Evolutionary conservation across 2,329 filamentous ascomycete genomes (phyloP), one percentile per base, ranked within the genome.

Genomic region (Lecanoromycetidae sp.): DNA sequence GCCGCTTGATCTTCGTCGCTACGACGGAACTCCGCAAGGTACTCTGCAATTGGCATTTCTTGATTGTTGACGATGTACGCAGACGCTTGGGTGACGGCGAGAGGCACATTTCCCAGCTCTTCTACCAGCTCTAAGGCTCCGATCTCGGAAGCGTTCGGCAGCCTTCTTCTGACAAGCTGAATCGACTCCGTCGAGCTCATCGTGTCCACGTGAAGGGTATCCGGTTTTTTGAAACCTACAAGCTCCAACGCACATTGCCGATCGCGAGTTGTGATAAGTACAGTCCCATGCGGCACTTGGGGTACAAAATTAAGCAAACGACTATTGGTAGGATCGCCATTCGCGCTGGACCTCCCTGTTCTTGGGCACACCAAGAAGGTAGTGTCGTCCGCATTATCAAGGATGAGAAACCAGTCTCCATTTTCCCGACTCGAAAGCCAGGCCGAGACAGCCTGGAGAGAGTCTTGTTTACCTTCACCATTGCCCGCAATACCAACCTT

Each of bases 211-310:
- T 47, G 8, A 4, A 61, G 35, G 3, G 32, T 44, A 5, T n/a
- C 40, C 50, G 4, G 51, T 54, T 5, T n/a, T n/a, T n/a, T n/a
- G n/a, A n/a, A n/a, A n/a, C n/a, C n/a, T n/a, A n/a, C n/a, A n/a
- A 64, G 46, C 10, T 55, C 40, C 27, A 41, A 9, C n/a, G 55
- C 57, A 13, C 54, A 37, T 22, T 36, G 34, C 23, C 37, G 36
- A 13, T 57, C 60, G 5, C 60, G 51, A 2, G 58, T 61, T 0
- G 62, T 66, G 22, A 65, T 57, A 0, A 65, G 25, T 29, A 64
- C 35, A 6, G 38, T 46, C 9, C 52, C 50, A 30, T 55, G 35
- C 10, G 43, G 35, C 22, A 33, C 48, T 32, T 52, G 52, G 15
- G 53, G 53, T 12, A 54, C 38, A 46, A n/a, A 46, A 30, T 15